Base-by-base conservation (phyloP, 768 basidiomycete genomes). In the Panellus pusillus region DNA sequence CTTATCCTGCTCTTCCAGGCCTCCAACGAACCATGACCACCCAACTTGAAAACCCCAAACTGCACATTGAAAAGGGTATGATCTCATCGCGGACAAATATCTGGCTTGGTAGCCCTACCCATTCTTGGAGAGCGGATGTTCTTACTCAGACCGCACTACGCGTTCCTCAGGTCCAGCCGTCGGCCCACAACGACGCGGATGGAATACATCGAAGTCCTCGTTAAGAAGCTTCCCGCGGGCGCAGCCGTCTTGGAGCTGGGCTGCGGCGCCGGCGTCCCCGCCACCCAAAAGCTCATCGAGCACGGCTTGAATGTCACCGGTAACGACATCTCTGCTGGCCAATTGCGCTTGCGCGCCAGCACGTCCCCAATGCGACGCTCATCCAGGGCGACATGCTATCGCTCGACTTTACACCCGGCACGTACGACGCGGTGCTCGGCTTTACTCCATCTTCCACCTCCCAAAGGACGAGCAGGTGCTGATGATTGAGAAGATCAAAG, bases 381-480 rank as follows among this genome's bases (percentile, higher is more conserved):
- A 55, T 70, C 54, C 66, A 65, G 19, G 57, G 54, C 2, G 68
- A 68, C 52, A 70, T 70, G 66, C 63, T 64, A 39, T 24, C 50
- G 11, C 55, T 68, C 29, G 50, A 50, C 1, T 62, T 64, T 29
- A 19, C 54, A 1, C 48, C 55, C 7, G n/a, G 52, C 9, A 51
- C 50, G 3, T 65, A 65, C 48, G 63, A 68, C 42, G 68, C 67
- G 5, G 61, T 70, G 0, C 54, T 68, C 2, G 67, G 56, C 12
- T 70, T 47, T 70, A 70, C 47, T 63, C 66, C 7, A 61, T 67
- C 35, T 67, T 67, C 42, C 68, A 70, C 49, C 50, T 67, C 12
- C 64, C 65, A 12, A 49, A 55, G 19, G 63, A 63, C 20, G 67
- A 70, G 51, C 68, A 70, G 49, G 64, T 45, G 9, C n/a, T 24